A percentile compares a stretch with the other conserved stretches of the same genome.
phyloP scores from a whole-genome alignment of 148 eudicot genomes.

The Camellia japonica region DNA sequence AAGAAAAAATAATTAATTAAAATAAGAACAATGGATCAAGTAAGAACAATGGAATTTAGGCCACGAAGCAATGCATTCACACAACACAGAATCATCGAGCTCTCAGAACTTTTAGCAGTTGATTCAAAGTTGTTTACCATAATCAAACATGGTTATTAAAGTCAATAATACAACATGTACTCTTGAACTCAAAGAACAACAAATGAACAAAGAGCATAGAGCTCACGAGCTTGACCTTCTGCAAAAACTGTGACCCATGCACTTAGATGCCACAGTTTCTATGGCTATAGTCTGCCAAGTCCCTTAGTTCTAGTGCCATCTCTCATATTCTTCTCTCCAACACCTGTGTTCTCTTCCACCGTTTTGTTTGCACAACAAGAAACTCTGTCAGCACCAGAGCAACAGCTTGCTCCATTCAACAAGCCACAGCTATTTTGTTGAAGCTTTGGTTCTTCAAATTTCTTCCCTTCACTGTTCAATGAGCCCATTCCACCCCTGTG shows the following conservation, averaged over 20 bases:
- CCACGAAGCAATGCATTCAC: background rate
- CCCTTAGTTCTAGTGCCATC: slow-evolving; percentile 8
- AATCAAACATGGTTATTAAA: background rate
- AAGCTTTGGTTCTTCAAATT: background rate
- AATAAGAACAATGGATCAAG: too few species aligned
- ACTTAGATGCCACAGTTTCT: too few species aligned
- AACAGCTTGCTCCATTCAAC: background rate
- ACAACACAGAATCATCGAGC: background rate
- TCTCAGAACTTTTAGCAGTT: background rate
- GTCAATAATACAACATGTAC: background rate
- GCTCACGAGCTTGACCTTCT: background rate
- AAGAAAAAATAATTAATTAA: too few species aligned
- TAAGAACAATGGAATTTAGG: too few species aligned
- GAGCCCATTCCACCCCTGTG: slow-evolving; percentile 17
- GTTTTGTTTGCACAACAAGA: slow-evolving; percentile 1
- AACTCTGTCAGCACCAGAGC: background rate
- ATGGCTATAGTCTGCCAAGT: slow-evolving; percentile 9
- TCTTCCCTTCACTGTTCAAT: background rate
- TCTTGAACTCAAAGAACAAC: background rate
- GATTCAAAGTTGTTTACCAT: too few species aligned
- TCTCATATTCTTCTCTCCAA: background rate
- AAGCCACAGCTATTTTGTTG: background rate
- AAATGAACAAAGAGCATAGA: background rate
- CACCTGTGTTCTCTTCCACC: background rate
- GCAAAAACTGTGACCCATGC: too few species aligned